Evolutionary conservation across 306 rosid species (phyloP).

Genomic region (Prunus davidiana): DNA sequence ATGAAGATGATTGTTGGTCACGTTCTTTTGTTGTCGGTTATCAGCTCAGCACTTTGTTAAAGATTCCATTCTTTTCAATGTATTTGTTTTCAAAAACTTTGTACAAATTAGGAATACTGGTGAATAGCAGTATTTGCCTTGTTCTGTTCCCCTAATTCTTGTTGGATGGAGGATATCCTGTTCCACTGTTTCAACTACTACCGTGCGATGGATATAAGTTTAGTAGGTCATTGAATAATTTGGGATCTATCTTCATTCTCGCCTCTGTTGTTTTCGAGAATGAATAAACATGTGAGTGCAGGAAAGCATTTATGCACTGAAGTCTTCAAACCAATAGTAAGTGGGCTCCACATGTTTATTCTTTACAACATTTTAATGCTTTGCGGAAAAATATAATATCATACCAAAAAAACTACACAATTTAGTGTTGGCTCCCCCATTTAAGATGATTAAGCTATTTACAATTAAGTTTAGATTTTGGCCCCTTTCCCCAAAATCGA

Average conservation of each 20-base stretch:
- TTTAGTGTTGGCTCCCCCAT: no score
- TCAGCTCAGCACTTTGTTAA: constrained; percentile 64
- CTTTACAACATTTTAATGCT: no score
- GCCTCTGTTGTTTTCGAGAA: no score
- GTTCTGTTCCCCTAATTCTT: constrained; percentile 33
- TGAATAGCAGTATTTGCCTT: constrained; percentile 70
- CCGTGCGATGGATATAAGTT: no score
- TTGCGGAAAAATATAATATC: no score
- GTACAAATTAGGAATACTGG: constrained; percentile 95
- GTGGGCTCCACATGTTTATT: no score
- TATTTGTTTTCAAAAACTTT: constrained; percentile 60
- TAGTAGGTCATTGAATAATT: background rate
- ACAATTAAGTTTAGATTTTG: no score
- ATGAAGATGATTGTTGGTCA: constrained; percentile 26
- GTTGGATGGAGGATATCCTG: background rate
- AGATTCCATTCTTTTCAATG: constrained; percentile 84
- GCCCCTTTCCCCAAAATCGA: background rate
- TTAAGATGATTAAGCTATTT: no score
- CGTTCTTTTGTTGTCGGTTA: constrained; percentile 21
- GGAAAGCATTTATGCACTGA: no score
- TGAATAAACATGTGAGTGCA: no score
- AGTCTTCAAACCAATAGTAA: no score
- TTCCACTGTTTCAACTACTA: background rate
- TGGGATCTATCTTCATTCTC: background rate
- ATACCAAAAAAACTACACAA: no score